phyloP scores from a whole-genome alignment of 495 filamentous ascomycete genomes.

The Neurospora africana region DNA sequence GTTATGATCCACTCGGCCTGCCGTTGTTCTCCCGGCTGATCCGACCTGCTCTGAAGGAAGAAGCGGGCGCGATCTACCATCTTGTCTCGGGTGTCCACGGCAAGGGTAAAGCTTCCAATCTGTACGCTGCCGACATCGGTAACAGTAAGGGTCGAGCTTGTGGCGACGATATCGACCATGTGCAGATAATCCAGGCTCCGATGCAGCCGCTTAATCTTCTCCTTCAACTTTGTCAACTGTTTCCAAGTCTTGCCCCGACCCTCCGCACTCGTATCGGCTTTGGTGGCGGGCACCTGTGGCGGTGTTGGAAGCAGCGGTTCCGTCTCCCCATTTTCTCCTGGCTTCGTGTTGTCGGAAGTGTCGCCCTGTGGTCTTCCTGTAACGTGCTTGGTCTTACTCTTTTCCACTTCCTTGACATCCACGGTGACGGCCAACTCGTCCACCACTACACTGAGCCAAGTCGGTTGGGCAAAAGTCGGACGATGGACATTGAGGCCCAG shows the following conservation, averaged over 20 bases:
- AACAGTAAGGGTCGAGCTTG: conserved; percentile 64
- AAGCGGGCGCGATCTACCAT: conserved; percentile 85
- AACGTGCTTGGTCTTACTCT: conserved; percentile 20
- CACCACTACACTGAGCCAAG: conserved; percentile 87
- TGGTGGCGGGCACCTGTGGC: conserved; percentile 13
- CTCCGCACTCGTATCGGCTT: conserved; percentile 14
- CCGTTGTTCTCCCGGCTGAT: conserved; percentile 56
- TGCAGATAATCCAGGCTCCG: conserved; percentile 79
- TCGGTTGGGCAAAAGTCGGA: conserved; percentile 91
- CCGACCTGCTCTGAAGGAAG: conserved; percentile 67
- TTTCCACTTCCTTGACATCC: conserved; percentile 55
- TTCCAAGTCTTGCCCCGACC: conserved; percentile 68
- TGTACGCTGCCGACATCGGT: conserved; percentile 74
- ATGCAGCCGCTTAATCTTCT: conserved; percentile 75
- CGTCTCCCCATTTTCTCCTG: conserved; percentile 9
- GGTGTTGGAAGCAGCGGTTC: conserved; percentile 12
- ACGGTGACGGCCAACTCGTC: conserved; percentile 75
- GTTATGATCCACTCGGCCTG: conserved; percentile 94
- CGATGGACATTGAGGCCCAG: conserved; percentile 80
- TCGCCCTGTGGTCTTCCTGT: neutral
- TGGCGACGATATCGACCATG: conserved; percentile 81
- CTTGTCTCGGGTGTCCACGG: conserved; percentile 82
- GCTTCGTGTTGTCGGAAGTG: conserved; percentile 14
- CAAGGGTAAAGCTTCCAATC: conserved; percentile 70
- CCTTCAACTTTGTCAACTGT: conserved; percentile 62